Evolutionary conservation across 2,329 filamentous ascomycete species (phyloP), one percentile per base, ranked within the genome.

Genomic region (Aplosporella prunicola): DNA sequence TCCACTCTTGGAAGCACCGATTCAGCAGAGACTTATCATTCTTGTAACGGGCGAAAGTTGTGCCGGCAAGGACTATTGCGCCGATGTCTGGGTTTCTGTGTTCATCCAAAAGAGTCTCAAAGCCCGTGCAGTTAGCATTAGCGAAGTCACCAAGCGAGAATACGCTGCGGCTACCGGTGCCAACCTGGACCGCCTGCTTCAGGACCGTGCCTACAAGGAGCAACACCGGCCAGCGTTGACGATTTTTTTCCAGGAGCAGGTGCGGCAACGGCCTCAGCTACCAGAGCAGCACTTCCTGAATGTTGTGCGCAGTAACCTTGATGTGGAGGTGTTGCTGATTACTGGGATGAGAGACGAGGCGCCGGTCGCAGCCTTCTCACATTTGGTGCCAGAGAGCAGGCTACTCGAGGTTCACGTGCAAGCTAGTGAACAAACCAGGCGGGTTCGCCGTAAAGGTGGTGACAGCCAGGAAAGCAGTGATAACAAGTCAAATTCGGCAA

Each of bases 271-370:
- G 27, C 70, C 72, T 42, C 45, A 32, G 25, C 56, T 78, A 11
- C 68, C 56, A 44, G 55, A 71, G 44, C 64, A 74, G 38, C 62
- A 71, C 47, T 77, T 78, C 42, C 35, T 70, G 26, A 41, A 60
- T 16, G 52, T 68, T 2, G 67, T 78, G 3, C 13, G 56, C 22
- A 39, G 43, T 9, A 59, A 62, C 5, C 43, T 9, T 33, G 62
- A 63, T 51, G 57, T 63, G 2, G 69, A 78, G 39, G 71, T 78
- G 32, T 54, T 80, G 28, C 40, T 80, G 0, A 70, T 82, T 45
- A 80, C 75, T 0, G 76, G 75, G 0, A 72, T 79, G 69, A 69
- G 74, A 61, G 76, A 81, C 32, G 57, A 71, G 32, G 68, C 73
- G 5, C 76, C 76, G 0, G 62, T 78, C 9, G 58, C 70, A 43